Evolutionary conservation across 192 early-diverging fungal species (phyloP).

Genomic region (Rhizoclosmatium globosum): DNA sequence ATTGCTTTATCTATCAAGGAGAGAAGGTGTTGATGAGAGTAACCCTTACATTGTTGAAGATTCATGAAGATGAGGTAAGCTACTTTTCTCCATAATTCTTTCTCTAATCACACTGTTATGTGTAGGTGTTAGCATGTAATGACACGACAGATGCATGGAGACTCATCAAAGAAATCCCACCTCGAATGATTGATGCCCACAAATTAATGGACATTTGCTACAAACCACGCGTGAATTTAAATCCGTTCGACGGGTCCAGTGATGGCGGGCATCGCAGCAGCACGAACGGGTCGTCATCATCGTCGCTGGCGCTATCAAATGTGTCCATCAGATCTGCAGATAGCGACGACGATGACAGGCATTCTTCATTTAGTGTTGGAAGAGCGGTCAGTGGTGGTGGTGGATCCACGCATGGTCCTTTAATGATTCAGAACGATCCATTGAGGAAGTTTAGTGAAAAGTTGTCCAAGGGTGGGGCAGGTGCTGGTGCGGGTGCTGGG

Average conservation of each 20-base stretch:
- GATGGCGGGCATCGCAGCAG: neutral
- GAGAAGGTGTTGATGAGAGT: constrained; percentile 78
- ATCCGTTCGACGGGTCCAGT: constrained; percentile 24
- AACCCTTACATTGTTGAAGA: constrained; percentile 73
- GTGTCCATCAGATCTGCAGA: constrained; percentile 1
- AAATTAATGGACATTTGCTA: constrained; percentile 47
- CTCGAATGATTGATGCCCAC: constrained; percentile 46
- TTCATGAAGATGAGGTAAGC: constrained; percentile 62
- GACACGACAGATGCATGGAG: constrained; percentile 53
- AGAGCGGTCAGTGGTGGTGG: neutral
- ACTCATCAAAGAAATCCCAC: constrained; percentile 46
- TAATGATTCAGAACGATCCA: constrained; percentile 36
- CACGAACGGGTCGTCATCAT: neutral
- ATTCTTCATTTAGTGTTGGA: neutral
- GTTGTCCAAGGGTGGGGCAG: neutral
- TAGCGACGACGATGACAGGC: constrained; percentile 20
- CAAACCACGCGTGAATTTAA: constrained; percentile 37
- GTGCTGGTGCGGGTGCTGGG: neutral
- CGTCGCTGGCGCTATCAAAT: neutral
- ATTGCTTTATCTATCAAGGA: constrained; percentile 78
- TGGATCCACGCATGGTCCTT: neutral
- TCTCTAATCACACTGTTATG: neutral
- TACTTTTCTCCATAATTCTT: neutral
- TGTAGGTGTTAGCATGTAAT: constrained; percentile 48
- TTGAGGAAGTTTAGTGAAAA: constrained; percentile 29